A percentile compares a stretch with the other conserved stretches of the same genome.
phyloP scores from a whole-genome alignment of 1,284 basidiomycete genomes.

The Pseudozyma thailandica region DNA sequence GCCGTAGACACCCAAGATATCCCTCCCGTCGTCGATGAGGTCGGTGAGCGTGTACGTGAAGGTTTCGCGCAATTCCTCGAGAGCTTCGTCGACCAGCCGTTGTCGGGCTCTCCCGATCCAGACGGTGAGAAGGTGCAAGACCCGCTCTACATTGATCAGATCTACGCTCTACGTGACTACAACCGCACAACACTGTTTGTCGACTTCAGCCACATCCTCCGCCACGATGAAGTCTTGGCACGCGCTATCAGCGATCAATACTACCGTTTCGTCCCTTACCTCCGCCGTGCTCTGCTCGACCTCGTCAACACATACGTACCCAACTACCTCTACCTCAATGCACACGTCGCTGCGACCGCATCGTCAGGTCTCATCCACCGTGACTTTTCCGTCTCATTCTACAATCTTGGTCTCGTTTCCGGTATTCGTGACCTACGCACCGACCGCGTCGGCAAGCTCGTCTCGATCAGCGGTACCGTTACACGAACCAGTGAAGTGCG shows the following conservation, averaged over 20 bases:
- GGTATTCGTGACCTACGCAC: constrained; percentile 88
- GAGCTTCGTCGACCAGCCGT: constrained; percentile 80
- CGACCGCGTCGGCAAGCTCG: constrained; percentile 62
- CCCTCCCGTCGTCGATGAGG: constrained; percentile 86
- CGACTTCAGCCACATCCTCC: constrained; percentile 89
- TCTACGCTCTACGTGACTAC: constrained; percentile 90
- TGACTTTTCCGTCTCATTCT: constrained; percentile 95
- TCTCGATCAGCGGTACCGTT: constrained; percentile 72
- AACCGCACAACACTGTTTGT: constrained; percentile 95
- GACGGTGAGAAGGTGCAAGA: constrained; percentile 68
- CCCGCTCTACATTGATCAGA: constrained; percentile 86
- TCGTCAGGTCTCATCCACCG: constrained; percentile 87
- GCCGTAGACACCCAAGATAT: constrained; percentile 71
- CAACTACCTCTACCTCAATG: constrained; percentile 90
- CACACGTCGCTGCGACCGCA: constrained; percentile 70
- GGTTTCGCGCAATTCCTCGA: constrained; percentile 90
- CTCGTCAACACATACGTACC: constrained; percentile 88
- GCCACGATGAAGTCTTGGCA: constrained; percentile 89
- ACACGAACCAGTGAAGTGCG: constrained; percentile 97
- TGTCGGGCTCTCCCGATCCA: constrained; percentile 71
- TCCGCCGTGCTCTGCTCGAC: constrained; percentile 88
- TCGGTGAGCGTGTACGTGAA: constrained; percentile 90
- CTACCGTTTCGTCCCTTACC: constrained; percentile 86
- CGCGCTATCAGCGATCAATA: constrained; percentile 93
- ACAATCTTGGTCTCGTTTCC: constrained; percentile 90